Evolutionary conservation across 78 protist genomes (phyloP), one percentile per base, ranked within the genome.

Genomic region (Corallochytrium limacisporum): DNA sequence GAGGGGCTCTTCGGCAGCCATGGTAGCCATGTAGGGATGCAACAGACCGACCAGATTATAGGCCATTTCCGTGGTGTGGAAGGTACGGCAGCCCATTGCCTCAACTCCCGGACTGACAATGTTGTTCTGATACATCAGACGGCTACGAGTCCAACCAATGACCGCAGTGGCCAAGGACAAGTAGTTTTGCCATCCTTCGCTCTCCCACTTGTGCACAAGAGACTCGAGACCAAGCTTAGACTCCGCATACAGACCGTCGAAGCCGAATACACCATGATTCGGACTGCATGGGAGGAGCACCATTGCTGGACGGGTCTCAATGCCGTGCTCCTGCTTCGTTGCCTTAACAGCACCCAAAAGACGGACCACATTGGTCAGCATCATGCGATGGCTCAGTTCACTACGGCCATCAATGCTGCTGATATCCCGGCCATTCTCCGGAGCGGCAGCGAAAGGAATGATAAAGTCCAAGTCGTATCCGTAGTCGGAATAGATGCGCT

Each of bases 101-200:
- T 79, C 75, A 53, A 76, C 24, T 9, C 69, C 78, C 22, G 24
- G 72, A 1, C 82, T 78, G 29, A 81, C 62, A 13, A 75, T 13
- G 73, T 81, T 70, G 61, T 74, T 74, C 43, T 43, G 51, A 18
- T 56, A 1, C 87, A 81, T 81, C 43, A 81, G 78, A 0, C 82
- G 82, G 1, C 82, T 75, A 20, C 87, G 56, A 18, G 87, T 81
- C 87, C 87, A 81, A 13, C 87, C 86, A 49, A 79, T 79, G 51
- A 60, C 69, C 3, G 78, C 85, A 36, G 79, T 79, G 1, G 65
- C 72, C 28, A 79, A 10, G 33, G 68, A 22, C 31, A 79, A 29
- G 56, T 79, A 79, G 33, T 60, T 18, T 18, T 44, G 54, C 87
- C 81, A 81, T 46, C 54, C 61, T 44, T 81, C 87, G 13, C 67